These are phyloP conservation scores for Acanthamoeba culbertsoni DNA, from an alignment of 208 protist genomes.

Conservation along the genomic window DNA sequence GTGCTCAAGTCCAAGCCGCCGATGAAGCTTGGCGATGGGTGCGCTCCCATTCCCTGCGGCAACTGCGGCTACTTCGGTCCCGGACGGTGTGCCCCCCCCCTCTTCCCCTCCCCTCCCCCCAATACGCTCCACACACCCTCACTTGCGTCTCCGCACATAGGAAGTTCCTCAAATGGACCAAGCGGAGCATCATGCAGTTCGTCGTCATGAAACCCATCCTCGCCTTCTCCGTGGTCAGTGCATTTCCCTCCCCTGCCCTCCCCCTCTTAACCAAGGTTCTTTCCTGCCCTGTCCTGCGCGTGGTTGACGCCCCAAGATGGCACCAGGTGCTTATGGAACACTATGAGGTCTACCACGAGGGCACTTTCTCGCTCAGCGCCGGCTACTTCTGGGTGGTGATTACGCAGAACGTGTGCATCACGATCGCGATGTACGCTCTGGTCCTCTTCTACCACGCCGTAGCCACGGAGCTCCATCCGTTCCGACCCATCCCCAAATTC, in stretches of 20 bases:
- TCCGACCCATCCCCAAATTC: slow-evolving; percentile 91
- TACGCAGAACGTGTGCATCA: slow-evolving; percentile 20
- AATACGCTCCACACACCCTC: neutral
- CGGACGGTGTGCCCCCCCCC: slow-evolving; percentile 31
- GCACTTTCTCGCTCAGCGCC: neutral
- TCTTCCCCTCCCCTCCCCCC: slow-evolving; percentile 70
- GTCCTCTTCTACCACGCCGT: slow-evolving; percentile 91
- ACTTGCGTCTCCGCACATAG: neutral
- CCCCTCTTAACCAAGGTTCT: slow-evolving; percentile 79
- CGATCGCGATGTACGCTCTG: slow-evolving; percentile 87
- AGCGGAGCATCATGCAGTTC: slow-evolving; percentile 89
- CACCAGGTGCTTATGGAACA: slow-evolving; percentile 69
- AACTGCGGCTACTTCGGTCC: slow-evolving; percentile 1
- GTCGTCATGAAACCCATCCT: slow-evolving; percentile 81
- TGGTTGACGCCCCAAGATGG: slow-evolving; percentile 84
- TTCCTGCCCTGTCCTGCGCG: slow-evolving; percentile 79
- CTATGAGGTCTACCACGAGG: slow-evolving; percentile 90
- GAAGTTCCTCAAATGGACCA: slow-evolving; percentile 86
- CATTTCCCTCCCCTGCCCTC: neutral
- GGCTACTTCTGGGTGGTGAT: slow-evolving; percentile 3
- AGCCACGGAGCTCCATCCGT: slow-evolving; percentile 89
- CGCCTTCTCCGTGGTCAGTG: neutral
- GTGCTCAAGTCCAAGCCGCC: slow-evolving; percentile 64
- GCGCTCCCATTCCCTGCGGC: neutral
- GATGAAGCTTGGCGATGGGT: slow-evolving; percentile 60